These are phyloP conservation scores for Hippophae rhamnoides DNA, from an alignment of 306 rosid species.

Conservation along the genomic window DNA sequence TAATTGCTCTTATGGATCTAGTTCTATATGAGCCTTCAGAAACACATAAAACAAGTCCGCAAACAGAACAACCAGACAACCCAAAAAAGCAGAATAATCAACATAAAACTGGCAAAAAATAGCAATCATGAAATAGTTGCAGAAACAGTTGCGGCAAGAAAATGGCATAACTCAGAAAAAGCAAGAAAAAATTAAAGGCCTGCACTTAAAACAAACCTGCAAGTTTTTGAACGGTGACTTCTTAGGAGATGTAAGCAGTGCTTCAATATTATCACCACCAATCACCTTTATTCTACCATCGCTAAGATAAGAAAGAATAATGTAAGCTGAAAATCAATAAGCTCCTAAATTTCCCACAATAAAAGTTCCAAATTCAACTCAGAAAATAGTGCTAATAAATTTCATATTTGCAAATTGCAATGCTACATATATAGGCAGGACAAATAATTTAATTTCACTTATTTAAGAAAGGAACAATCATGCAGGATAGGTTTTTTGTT, in stretches of 20 bases:
- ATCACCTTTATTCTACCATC: conserved; percentile 88
- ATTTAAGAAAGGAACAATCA: not conserved
- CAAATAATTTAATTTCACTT: too few relatives aligned
- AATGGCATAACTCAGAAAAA: not conserved
- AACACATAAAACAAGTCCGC: too few relatives aligned
- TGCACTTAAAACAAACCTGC: conserved; percentile 46
- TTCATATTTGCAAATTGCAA: too few relatives aligned
- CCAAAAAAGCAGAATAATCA: too few relatives aligned
- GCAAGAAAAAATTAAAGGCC: conserved; percentile 1
- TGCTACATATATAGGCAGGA: too few relatives aligned
- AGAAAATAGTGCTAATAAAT: not conserved
- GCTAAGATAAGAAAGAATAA: conserved; percentile 37
- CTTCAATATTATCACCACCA: conserved; percentile 76
- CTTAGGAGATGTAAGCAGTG: conserved; percentile 55
- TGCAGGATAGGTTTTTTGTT: not conserved
- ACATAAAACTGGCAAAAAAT: too few relatives aligned
- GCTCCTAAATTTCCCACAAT: not conserved
- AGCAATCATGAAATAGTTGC: too few relatives aligned
- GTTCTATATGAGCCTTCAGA: too few relatives aligned
- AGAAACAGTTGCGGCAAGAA: not conserved
- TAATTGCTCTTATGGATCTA: not conserved
- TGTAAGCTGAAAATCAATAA: not conserved
- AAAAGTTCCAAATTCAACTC: not conserved
- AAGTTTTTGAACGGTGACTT: conserved; percentile 48
- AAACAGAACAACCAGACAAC: too few relatives aligned